phyloP scores from a whole-genome alignment of 2,329 filamentous ascomycete genomes.

The Penicillium rolfsii region DNA sequence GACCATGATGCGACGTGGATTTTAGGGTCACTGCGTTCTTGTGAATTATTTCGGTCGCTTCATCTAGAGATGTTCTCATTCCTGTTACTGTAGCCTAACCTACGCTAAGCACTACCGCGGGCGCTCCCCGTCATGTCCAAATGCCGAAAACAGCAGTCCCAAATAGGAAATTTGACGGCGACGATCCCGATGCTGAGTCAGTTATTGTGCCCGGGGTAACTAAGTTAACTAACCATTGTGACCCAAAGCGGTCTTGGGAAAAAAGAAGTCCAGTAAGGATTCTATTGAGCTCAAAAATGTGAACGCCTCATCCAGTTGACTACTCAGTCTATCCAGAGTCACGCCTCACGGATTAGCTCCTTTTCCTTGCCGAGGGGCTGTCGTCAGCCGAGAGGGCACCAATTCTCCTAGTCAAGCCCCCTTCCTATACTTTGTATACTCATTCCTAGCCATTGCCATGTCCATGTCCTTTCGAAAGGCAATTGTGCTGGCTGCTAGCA shows the following conservation, averaged over 20 bases:
- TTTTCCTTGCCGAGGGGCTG: neutral
- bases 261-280: neutral
- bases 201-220: neutral
- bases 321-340: too few relatives aligned
- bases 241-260: too few relatives aligned
- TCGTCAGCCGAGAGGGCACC: neutral
- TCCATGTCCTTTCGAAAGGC: constrained; percentile 5
- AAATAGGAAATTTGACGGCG: neutral
- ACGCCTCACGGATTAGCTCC: neutral
- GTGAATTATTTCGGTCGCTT: too few relatives aligned
- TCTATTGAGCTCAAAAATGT: too few relatives aligned
- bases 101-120: too few relatives aligned
- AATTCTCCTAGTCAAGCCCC: neutral
- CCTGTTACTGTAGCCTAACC: too few relatives aligned
- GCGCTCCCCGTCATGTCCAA: neutral
- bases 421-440: neutral
- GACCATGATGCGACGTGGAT: too few relatives aligned
- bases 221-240: too few relatives aligned
- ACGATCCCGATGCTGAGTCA: neutral
- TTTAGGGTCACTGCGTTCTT: too few relatives aligned
- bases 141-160: neutral
- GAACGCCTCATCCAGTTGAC: too few relatives aligned
- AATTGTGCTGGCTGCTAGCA: constrained; percentile 6
- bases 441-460: neutral
- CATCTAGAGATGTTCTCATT: too few relatives aligned